phyloP scores from a whole-genome alignment of 176 grass and related monocot genomes.

The Rhynchospora tenuis region DNA sequence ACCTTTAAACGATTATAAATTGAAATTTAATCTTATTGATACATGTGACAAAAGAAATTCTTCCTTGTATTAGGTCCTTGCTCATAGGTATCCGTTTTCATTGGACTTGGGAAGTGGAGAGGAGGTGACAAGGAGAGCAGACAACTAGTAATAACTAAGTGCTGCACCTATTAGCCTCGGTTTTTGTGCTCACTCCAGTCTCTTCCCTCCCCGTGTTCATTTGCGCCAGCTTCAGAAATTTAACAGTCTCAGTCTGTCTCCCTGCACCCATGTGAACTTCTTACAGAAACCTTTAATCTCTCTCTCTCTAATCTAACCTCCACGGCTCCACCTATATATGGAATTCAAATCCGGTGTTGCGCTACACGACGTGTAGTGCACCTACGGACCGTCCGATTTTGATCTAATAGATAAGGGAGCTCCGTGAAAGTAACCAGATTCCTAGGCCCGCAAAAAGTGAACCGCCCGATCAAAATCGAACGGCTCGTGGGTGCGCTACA shows the following conservation, averaged over 20 bases:
- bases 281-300: not conserved
- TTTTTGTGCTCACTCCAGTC: not conserved
- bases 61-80: no score
- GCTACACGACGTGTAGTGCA: no score
- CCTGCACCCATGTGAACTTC: conserved; percentile 17
- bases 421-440: no score
- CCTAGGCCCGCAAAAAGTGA: no score
- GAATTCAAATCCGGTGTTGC: no score
- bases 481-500: no score
- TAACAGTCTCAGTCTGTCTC: conserved; percentile 13
- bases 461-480: no score
- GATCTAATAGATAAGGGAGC: no score
- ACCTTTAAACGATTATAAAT: not conserved
- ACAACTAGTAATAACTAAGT: not conserved
- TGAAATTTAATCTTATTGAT: not conserved
- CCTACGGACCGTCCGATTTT: no score
- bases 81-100: not conserved
- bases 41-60: not conserved
- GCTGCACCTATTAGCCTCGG: conserved; percentile 4
- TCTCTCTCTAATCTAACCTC: not conserved
- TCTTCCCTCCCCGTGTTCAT: not conserved
- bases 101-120: not conserved
- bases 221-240: not conserved
- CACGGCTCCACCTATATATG: no score
- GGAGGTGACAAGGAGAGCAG: not conserved